Evolutionary conservation across 768 basidiomycete species (phyloP).

Genomic region (Mycena vulgaris): DNA sequence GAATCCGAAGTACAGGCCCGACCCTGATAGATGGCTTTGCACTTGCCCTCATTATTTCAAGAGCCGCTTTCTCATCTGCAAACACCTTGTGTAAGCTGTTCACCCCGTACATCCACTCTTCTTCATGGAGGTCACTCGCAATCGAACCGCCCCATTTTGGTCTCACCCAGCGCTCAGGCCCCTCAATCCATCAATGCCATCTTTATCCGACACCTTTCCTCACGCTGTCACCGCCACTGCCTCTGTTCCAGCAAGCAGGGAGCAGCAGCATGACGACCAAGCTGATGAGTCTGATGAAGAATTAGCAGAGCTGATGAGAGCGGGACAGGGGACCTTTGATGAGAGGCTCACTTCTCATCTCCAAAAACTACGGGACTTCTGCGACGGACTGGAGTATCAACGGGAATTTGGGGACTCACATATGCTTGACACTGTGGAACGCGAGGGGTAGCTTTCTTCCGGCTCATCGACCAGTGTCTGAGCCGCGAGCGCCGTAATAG

Average conservation of each 20-base stretch:
- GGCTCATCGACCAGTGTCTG: conserved; percentile 5
- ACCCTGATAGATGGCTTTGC: conserved; percentile 33
- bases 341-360: conserved; percentile 1
- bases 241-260: neutral
- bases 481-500: conserved; percentile 10
- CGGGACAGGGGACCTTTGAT: conserved; percentile 12
- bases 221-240: neutral
- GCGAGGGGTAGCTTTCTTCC: no score
- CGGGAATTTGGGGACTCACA: no score
- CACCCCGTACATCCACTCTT: conserved; percentile 34
- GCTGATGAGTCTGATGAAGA: conserved; percentile 9
- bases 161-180: conserved; percentile 19
- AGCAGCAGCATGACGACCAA: neutral
- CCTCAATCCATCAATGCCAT: neutral
- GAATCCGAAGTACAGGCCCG: no score
- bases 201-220: neutral
- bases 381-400: no score
- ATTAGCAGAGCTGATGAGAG: neutral
- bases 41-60: conserved; percentile 37
- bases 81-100: conserved; percentile 38
- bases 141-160: conserved; percentile 40
- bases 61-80: conserved; percentile 40
- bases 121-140: conserved; percentile 34
- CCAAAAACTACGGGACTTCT: neutral
- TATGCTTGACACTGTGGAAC: no score